A percentile compares a stretch with the other conserved stretches of the same genome.
These are phyloP conservation scores for Zopfochytrium polystomum DNA, from an alignment of 371 early-diverging fungal genomes.

Conservation along the genomic window DNA sequence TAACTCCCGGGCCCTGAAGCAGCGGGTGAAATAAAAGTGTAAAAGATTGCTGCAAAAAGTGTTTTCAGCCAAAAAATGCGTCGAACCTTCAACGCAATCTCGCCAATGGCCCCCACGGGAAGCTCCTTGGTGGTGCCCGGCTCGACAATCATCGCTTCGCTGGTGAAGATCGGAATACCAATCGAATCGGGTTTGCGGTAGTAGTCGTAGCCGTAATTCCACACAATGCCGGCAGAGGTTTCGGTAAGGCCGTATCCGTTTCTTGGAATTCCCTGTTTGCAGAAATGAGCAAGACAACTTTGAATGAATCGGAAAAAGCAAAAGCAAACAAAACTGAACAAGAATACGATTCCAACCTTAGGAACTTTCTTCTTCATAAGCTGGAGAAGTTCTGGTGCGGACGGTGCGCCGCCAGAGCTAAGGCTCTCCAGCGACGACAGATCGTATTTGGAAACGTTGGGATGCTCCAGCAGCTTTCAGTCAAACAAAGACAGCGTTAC, in stretches of 20 bases:
- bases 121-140: constrained; percentile 4
- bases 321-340: neutral
- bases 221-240: constrained; percentile 6
- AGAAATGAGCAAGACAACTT: neutral
- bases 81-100: constrained; percentile 12
- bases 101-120: constrained; percentile 19
- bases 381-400: constrained; percentile 4
- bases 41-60: no score
- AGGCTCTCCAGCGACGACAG: constrained; percentile 8
- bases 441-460: constrained; percentile 19
- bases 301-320: neutral
- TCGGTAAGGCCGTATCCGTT: constrained; percentile 32
- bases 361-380: neutral
- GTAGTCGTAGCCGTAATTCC: constrained; percentile 20
- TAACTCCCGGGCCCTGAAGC: constrained; percentile 18
- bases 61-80: neutral
- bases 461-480: constrained; percentile 26
- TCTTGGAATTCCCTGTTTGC: neutral
- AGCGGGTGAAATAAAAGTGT: no score
- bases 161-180: constrained; percentile 6
- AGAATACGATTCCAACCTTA: no score
- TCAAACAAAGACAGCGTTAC: neutral
- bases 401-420: constrained; percentile 24
- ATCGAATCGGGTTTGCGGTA: constrained; percentile 17
- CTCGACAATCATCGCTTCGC: constrained; percentile 15